Evolutionary conservation across 805 yeast genomes (phyloP), one percentile per base, ranked within the genome.

Genomic region (Candida tallmaniae): DNA sequence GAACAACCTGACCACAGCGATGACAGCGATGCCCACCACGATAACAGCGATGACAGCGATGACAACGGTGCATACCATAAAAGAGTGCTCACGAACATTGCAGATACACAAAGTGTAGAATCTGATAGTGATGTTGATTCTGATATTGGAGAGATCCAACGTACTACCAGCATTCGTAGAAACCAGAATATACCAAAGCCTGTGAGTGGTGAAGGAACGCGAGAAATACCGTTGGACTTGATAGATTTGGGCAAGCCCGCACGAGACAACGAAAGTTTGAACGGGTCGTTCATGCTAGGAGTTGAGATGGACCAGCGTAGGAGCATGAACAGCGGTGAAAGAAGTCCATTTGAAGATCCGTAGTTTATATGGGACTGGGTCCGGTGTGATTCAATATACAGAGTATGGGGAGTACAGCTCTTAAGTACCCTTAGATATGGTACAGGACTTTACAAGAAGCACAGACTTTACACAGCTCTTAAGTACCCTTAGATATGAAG

Each of bases 141-240:
- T n/a, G 73, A 66, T 43, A 62, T 66, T 23, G 71, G 70, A 14
- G 70, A 66, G 40, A 66, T 66, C 31, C 53, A 55, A 27, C 52
- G 71, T 2, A 70, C 71, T 24, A 65, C 68, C 3, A 57, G 65
- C 35, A 47, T 59, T 6, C 43, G 56, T 16, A 44, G 49, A 22
- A 46, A 41, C 18, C 31, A 35, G 14, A 31, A 32, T n/a, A 31
- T 37, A 38, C 32, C 31, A 13, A 27, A 22, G 13, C 35, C 27
- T 24, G 32, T 31, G 7, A n/a, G 11, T 23, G 27, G 36, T n/a
- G 29, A 24, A 11, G 19, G 11, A 8, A 15, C 20, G 5, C 19
- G 21, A n/a, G 32, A 38, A 22, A 40, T 36, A 13, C 41, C 41
- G 2, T 13, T 42, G 2, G 42, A 42, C 21, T 29, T 42, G 13